phyloP scores from a whole-genome alignment of 2,329 filamentous ascomycete species.

The Nigrospora oryzae region DNA sequence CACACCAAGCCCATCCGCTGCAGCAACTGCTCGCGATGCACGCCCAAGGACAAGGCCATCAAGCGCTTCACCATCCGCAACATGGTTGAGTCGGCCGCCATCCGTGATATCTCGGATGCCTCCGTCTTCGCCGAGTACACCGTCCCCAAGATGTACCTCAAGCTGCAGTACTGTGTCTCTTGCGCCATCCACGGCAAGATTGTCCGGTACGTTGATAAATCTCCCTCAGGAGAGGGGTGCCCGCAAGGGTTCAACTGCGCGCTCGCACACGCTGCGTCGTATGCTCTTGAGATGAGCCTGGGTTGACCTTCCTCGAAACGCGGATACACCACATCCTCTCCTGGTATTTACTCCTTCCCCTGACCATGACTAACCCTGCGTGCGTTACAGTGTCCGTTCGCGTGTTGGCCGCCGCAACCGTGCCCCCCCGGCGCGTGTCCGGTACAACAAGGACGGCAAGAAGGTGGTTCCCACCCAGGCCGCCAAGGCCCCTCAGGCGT shows the following conservation, averaged over 20 bases:
- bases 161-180: constrained; percentile 99
- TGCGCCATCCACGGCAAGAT: constrained; percentile 99
- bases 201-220: constrained; percentile 78
- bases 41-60: constrained; percentile 99
- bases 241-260: constrained; percentile 49
- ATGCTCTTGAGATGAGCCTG: constrained; percentile 50
- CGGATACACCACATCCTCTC: constrained; percentile 9
- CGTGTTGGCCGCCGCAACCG: constrained; percentile 96
- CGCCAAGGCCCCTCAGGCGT: constrained; percentile 43
- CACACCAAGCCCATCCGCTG: constrained; percentile 97
- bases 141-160: constrained; percentile 99
- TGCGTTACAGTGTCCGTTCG: constrained; percentile 80
- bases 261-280: constrained; percentile 19
- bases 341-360: constrained; percentile 13
- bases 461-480: constrained; percentile 88
- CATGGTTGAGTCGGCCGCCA: constrained; percentile 99
- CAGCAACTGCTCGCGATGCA: constrained; percentile 72
- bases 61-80: constrained; percentile 99
- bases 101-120: constrained; percentile 99
- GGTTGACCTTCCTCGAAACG: constrained; percentile 31
- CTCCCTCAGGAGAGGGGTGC: constrained; percentile 8
- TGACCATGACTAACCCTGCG: constrained; percentile 14
- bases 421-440: constrained; percentile 90
- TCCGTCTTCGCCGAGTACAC: constrained; percentile 99
- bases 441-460: constrained; percentile 99